Base-by-base conservation (phyloP, 805 yeast species). In the Ogataea siamensis region DNA sequence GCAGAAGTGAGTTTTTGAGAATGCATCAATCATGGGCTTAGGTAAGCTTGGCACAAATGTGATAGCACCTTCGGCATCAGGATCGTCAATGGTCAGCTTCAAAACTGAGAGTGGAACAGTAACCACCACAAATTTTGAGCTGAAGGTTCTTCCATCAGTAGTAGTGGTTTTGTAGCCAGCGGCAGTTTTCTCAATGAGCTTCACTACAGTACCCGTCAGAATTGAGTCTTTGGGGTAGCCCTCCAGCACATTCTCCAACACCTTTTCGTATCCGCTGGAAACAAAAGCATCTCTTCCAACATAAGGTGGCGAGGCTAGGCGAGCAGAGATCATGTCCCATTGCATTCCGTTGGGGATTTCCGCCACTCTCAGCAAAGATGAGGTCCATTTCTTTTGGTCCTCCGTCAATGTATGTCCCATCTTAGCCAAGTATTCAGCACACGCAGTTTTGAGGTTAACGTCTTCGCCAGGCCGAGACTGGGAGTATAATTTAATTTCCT, bases 61-160 rank as follows among this genome's bases (percentile, higher is more conserved):
- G 29, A 60, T 58, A 2, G 63, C 57, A 21, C 59, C 64, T 29
- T 32, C 42, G 13, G 53, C 53, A 3, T 27, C 22, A 8, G 53
- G 49, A 9, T 55, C 51, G 4, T 49, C 42, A 1, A 46, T 40
- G 1, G 61, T 57, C 27, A 70, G 53, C 27, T 64, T 62, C 32
- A 75, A 57, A 5, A 74, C 61, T 22, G 75, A 67, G 37, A 64
- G 69, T 2, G 80, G 80, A 6, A 74, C 68, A 2, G 78, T 67
- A 5, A 73, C 73, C n/a, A 75, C 54, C 23, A 69, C 48, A 51
- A 66, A 70, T 29, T 67, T 62, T 5, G 55, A 39, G 1, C 32
- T 43, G 39, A 34, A 55, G 1, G 11, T n/a, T 2, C 29, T 18
- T 2, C 58, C 60, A 14, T 34, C 42, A 1, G 33, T 38, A 6